Evolutionary conservation across 140 eudicot species (phyloP).

Genomic region (Cichorium intybus): DNA sequence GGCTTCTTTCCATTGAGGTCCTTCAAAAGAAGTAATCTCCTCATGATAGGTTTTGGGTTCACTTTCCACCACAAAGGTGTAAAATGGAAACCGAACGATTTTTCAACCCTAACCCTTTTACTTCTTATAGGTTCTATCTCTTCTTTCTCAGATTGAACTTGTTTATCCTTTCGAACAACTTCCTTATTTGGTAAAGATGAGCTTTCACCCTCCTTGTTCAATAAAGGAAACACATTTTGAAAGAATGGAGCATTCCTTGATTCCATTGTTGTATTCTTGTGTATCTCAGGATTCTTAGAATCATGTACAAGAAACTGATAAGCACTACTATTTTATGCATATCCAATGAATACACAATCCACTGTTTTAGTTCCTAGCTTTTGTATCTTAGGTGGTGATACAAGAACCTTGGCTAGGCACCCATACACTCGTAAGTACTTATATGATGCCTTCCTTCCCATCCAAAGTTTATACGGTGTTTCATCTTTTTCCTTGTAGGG

Average conservation of each 20-base stretch:
- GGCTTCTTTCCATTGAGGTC: too few species aligned
- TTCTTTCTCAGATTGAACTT: too few species aligned
- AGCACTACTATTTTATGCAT: background rate
- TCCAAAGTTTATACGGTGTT: background rate
- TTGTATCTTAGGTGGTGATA: background rate
- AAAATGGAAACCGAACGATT: too few species aligned
- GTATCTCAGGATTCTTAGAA: background rate
- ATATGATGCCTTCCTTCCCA: background rate
- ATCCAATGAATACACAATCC: background rate
- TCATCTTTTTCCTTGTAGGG: background rate
- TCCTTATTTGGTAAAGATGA: background rate
- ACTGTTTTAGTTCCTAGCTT: background rate
- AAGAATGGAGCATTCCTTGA: background rate
- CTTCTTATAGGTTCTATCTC: too few species aligned
- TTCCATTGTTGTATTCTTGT: too few species aligned
- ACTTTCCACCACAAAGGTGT: too few species aligned
- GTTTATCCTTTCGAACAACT: too few species aligned
- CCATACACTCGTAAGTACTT: background rate
- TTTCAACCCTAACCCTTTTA: too few species aligned
- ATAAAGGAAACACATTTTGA: too few species aligned
- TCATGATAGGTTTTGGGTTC: too few species aligned
- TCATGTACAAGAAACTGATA: background rate
- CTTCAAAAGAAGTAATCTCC: too few species aligned
- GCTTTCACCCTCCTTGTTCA: too few species aligned
- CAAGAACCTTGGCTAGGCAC: background rate